Conservation (phyloP, 2,329 filamentous ascomycete genomes). For the Ilyonectria mors-panacis region DNA sequence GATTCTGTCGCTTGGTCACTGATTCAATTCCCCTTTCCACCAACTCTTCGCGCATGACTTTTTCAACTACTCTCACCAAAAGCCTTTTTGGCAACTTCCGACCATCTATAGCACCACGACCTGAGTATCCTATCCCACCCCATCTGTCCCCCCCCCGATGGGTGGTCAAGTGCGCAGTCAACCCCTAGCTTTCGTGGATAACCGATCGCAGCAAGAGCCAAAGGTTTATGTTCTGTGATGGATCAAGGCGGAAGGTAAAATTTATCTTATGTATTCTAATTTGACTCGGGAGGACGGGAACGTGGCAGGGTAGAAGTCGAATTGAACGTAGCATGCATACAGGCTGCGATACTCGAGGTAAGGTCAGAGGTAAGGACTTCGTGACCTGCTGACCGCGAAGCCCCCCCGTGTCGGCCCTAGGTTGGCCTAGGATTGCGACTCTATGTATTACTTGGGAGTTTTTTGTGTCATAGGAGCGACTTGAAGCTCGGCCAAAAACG, state of each 20-base stretch:
- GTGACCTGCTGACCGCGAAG: slow-evolving; percentile 54
- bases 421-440: slow-evolving; percentile 37
- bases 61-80: slow-evolving; percentile 27
- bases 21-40: slow-evolving; percentile 37
- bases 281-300: slow-evolving; percentile 41
- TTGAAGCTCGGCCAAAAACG: slow-evolving; percentile 20
- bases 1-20: slow-evolving; percentile 39
- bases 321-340: slow-evolving; percentile 37
- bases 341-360: slow-evolving; percentile 56
- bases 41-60: slow-evolving; percentile 42
- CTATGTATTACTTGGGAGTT: slow-evolving; percentile 48
- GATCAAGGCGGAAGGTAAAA: slow-evolving; percentile 44
- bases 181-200: slow-evolving; percentile 21
- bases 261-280: slow-evolving; percentile 48
- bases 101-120: slow-evolving; percentile 2
- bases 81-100: not conserved
- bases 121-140: slow-evolving; percentile 9
- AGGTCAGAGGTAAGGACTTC: slow-evolving; percentile 70
- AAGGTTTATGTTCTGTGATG: slow-evolving; percentile 21
- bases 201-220: slow-evolving; percentile 15
- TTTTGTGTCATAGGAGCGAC: slow-evolving; percentile 33
- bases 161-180: slow-evolving; percentile 16
- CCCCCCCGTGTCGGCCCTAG: slow-evolving; percentile 34
- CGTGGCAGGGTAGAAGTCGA: slow-evolving; percentile 30
- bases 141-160: slow-evolving; percentile 6